Evolutionary conservation across 2,329 filamentous ascomycete species (phyloP).

Genomic region (Aureobasidium mangrovei): DNA sequence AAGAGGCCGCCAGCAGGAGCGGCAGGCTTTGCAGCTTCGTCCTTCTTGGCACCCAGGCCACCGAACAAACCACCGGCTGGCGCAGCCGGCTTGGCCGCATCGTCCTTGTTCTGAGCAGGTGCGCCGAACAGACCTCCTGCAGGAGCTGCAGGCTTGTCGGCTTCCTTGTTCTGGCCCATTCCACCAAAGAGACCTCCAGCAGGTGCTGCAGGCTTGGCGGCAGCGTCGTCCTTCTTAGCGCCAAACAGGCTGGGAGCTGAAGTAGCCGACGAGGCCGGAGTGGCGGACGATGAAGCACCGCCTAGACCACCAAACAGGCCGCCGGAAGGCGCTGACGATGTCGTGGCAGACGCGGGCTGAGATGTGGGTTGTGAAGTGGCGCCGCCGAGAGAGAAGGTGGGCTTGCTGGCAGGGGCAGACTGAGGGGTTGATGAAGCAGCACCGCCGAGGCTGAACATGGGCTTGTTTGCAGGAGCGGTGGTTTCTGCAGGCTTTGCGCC

Average conservation of each 20-base stretch:
- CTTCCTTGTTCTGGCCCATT: slow-evolving; percentile 2
- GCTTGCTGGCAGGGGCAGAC: slow-evolving; percentile 20
- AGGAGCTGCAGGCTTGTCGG: slow-evolving; percentile 4
- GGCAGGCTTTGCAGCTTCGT: slow-evolving; percentile 10
- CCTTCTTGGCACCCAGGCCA: slow-evolving; percentile 16
- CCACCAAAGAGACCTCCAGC: neutral
- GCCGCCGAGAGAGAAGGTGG: slow-evolving; percentile 19
- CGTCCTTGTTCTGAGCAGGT: slow-evolving; percentile 4
- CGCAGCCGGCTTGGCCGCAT: slow-evolving; percentile 7
- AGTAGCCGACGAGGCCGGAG: slow-evolving; percentile 3
- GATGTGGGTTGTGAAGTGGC: slow-evolving; percentile 2
- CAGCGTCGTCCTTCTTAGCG: slow-evolving; percentile 4
- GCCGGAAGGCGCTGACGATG: slow-evolving; percentile 16
- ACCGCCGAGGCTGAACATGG: slow-evolving; percentile 5
- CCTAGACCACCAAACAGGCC: slow-evolving; percentile 7
- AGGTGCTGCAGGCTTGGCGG: slow-evolving; percentile 2
- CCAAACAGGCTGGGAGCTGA: slow-evolving; percentile 26
- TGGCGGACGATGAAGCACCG: neutral
- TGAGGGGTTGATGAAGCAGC: neutral
- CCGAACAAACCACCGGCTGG: slow-evolving; percentile 9
- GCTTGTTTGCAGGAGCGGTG: slow-evolving; percentile 2
- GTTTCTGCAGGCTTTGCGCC: slow-evolving; percentile 10
- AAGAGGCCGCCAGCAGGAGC: slow-evolving; percentile 14
- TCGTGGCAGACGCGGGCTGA: slow-evolving; percentile 3
- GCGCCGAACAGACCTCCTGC: neutral